These are phyloP conservation scores for Truncatella angustata DNA, from an alignment of 2,329 filamentous ascomycete genomes.

Conservation along the genomic window DNA sequence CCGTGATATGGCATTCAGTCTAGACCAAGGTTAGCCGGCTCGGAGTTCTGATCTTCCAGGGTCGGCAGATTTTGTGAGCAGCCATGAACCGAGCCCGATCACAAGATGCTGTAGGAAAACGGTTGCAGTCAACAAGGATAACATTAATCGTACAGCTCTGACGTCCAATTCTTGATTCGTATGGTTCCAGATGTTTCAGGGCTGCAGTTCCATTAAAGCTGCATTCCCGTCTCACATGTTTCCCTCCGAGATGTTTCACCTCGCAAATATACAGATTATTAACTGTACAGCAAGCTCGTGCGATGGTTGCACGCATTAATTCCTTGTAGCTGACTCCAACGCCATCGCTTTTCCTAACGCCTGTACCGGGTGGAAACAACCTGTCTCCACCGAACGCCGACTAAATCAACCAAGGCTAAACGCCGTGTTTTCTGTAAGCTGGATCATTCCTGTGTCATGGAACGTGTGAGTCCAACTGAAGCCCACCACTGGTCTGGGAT, in stretches of 20 bases:
- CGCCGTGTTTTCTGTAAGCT: background rate
- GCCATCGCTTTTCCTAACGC: constrained; percentile 7
- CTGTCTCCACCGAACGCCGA: background rate
- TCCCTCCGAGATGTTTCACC: background rate
- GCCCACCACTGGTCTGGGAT: constrained; percentile 85
- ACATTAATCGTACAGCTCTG: too few relatives aligned
- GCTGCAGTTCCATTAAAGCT: background rate
- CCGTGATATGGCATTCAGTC: too few relatives aligned
- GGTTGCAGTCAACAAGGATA: too few relatives aligned
- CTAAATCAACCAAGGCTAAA: constrained; percentile 5
- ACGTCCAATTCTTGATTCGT: too few relatives aligned
- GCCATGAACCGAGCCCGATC: too few relatives aligned
- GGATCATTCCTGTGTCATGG: constrained; percentile 39
- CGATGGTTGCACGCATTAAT: background rate
- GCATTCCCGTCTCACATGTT: background rate
- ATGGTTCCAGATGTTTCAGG: too few relatives aligned
- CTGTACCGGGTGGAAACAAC: background rate
- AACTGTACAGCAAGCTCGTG: background rate
- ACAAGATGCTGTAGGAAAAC: too few relatives aligned
- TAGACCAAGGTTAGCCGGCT: too few relatives aligned
- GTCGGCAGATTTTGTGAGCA: too few relatives aligned
- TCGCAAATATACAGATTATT: background rate
- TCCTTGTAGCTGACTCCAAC: background rate
- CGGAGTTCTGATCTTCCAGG: too few relatives aligned
- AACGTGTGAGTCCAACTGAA: constrained; percentile 64